Base-by-base conservation (phyloP, 164 flowering plant genomes). In the Piper betle region DNA sequence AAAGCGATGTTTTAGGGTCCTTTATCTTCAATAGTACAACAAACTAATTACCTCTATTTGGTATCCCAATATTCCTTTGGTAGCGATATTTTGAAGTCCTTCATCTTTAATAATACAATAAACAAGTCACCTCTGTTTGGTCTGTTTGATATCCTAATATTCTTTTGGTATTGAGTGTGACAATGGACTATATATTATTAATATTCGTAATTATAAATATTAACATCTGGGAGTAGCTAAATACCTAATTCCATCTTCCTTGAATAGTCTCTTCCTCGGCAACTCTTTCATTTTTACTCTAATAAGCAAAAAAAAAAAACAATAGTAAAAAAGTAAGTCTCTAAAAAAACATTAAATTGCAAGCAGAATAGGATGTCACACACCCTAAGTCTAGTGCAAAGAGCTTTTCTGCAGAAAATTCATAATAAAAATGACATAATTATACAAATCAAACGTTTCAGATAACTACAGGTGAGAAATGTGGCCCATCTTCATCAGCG, bases 201-300 rank as follows among this genome's bases (percentile, higher is more conserved):
- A n/a, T n/a, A n/a, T n/a, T n/a, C n/a, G n/a, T n/a, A n/a, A n/a
- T n/a, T n/a, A n/a, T n/a, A n/a, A n/a, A n/a, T n/a, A n/a, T n/a
- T n/a, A n/a, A n/a, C n/a, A n/a, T n/a, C n/a, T n/a, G 97, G 96
- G 58, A 93, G 94, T 56, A 93, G 72, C 52, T 96, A 73, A 40
- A 93, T 71, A 52, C 81, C 82, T 39, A 90, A 81, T 13, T 97
- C 98, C 66, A 73, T 65, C 69, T 80, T 90, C 76, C 73, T 81
- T 2, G 91, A 73, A 72, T 69, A 52, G 58, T 67, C 73, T 90
- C 96, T 72, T 93, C 98, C 73, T 84, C 90, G 61, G 87, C 83
- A 55, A 90, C 86, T 69, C 98, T 79, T 66, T 84, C 90, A 84
- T 84, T 93, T 70, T 90, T 92, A 71, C 41, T 52, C 96, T 86